Conservation (phyloP, 2,329 filamentous ascomycete species). For the Arachnopeziza araneosa region DNA sequence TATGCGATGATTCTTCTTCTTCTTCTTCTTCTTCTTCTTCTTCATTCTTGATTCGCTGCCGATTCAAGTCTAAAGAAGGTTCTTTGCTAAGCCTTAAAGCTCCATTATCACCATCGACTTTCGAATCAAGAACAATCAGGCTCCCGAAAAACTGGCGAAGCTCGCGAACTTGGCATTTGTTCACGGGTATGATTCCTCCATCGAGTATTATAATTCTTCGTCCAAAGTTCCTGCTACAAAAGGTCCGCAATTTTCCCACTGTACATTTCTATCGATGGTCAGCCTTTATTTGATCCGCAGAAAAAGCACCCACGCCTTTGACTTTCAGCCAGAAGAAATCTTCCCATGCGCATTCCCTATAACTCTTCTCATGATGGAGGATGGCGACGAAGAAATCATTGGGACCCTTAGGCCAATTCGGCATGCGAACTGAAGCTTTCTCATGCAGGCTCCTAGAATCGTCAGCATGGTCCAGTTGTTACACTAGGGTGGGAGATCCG, state of each 20-base stretch:
- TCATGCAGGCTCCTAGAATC: slow-evolving; percentile 5
- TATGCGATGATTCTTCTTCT: neutral
- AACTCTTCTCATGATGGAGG: slow-evolving; percentile 2
- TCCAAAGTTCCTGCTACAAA: neutral
- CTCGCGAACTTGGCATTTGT: neutral
- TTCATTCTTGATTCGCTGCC: neutral
- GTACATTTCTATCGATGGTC: neutral
- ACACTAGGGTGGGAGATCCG: too few relatives aligned
- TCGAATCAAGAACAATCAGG: neutral
- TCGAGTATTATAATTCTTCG: neutral
- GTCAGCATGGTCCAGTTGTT: too few relatives aligned
- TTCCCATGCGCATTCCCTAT: slow-evolving; percentile 3
- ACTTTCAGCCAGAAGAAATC: slow-evolving; percentile 13
- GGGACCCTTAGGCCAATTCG: slow-evolving; percentile 5
- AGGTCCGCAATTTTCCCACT: neutral
- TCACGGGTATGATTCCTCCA: neutral
- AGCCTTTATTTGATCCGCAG: neutral
- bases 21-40: neutral
- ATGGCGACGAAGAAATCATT: slow-evolving; percentile 13
- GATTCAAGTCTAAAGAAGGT: neutral
- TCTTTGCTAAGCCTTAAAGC: neutral
- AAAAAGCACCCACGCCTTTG: slow-evolving; percentile 3
- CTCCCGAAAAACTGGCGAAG: neutral
- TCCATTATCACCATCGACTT: neutral
- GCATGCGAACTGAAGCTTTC: slow-evolving; percentile 6